Evolutionary conservation across 1,284 basidiomycete species (phyloP).

Genomic region (Vanrija humicola): DNA sequence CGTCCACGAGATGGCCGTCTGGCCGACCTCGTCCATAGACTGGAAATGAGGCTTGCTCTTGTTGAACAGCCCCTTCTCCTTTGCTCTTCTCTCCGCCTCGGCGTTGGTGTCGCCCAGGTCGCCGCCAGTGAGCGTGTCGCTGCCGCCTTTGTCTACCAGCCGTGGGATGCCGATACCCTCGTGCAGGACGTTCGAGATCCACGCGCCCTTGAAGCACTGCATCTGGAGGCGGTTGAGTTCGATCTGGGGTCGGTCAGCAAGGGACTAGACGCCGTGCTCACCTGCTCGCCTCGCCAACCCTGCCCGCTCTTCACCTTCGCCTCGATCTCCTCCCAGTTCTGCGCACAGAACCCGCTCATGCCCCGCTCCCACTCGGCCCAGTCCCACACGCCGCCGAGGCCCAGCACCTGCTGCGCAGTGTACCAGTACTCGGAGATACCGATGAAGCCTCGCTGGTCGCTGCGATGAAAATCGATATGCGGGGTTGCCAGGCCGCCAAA

Average conservation of each 20-base stretch:
- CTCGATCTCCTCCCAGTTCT: conserved; percentile 74
- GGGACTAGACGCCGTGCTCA: conserved; percentile 24
- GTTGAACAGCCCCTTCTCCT: conserved; percentile 65
- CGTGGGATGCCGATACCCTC: conserved; percentile 94
- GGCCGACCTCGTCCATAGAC: conserved; percentile 83
- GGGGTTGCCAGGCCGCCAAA: conserved; percentile 91
- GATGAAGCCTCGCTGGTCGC: conserved; percentile 71
- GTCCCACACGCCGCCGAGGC: conserved; percentile 90
- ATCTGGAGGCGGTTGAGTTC: conserved; percentile 82
- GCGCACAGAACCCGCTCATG: conserved; percentile 77
- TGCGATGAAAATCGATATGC: conserved; percentile 81
- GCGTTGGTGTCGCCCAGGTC: conserved; percentile 54
- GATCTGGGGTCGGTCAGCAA: conserved; percentile 49
- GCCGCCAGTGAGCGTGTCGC: conserved; percentile 51
- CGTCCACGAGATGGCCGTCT: conserved; percentile 95
- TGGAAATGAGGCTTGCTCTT: conserved; percentile 63
- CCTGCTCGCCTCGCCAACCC: conserved; percentile 63
- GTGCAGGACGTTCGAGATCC: conserved; percentile 94
- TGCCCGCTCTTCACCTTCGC: conserved; percentile 62
- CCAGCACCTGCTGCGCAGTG: conserved; percentile 85
- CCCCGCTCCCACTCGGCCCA: conserved; percentile 93
- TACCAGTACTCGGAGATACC: conserved; percentile 99
- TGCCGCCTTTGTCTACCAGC: conserved; percentile 77
- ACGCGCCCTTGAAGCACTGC: conserved; percentile 99
- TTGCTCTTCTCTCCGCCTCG: conserved; percentile 67